Evolutionary conservation across 73 alveolate genomes (phyloP).

Genomic region (Tetrahymena elliotti): DNA sequence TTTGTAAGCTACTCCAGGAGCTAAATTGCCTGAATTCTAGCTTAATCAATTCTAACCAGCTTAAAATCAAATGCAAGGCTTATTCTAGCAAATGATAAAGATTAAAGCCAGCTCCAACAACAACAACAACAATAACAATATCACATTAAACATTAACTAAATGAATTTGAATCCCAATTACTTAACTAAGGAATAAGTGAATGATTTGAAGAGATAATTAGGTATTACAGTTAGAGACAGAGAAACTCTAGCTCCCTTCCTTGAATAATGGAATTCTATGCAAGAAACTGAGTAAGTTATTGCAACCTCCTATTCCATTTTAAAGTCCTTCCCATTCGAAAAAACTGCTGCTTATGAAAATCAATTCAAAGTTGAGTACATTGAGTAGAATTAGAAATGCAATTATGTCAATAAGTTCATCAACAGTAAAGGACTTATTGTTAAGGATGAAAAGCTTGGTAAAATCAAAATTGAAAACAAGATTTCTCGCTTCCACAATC

Average conservation of each 20-base stretch:
- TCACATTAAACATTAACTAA: background rate
- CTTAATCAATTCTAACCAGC: background rate
- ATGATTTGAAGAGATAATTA: background rate
- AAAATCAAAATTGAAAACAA: background rate
- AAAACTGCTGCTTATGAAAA: background rate
- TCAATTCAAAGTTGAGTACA: background rate
- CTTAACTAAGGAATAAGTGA: background rate
- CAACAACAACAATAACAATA: background rate
- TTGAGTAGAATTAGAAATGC: background rate
- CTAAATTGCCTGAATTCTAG: background rate
- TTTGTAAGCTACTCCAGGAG: background rate
- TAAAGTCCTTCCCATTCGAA: background rate
- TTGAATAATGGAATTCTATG: background rate
- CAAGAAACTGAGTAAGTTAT: background rate
- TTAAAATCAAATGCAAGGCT: background rate
- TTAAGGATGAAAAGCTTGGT: background rate
- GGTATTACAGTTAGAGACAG: background rate
- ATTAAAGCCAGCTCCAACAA: background rate
- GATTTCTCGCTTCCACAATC: background rate
- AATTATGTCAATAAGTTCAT: background rate
- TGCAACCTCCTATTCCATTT: background rate
- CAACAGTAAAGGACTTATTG: background rate
- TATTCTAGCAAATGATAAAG: background rate
- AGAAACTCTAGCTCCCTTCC: constrained; percentile 1
- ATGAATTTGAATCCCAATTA: background rate